Conservation (phyloP, 208 protist genomes). For the Acanthamoeba rhysodes region DNA sequence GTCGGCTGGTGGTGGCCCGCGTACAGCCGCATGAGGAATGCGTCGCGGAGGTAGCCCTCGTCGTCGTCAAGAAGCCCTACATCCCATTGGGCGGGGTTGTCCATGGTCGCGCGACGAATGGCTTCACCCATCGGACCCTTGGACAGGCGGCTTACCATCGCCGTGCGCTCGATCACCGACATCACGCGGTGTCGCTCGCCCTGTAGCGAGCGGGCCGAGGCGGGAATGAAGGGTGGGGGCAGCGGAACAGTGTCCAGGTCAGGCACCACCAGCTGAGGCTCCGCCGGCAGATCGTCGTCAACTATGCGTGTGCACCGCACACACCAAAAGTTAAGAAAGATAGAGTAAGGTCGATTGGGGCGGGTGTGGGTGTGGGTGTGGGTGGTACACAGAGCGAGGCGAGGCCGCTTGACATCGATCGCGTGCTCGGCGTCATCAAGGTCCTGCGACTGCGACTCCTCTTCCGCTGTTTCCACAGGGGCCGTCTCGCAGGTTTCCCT, state of each 20-base stretch:
- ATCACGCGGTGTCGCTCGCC: neutral
- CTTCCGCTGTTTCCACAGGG: neutral
- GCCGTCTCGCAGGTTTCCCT: neutral
- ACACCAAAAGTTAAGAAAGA: neutral
- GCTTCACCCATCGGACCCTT: neutral
- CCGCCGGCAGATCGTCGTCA: neutral
- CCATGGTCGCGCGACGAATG: neutral
- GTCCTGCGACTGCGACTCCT: neutral
- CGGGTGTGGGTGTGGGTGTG: neutral
- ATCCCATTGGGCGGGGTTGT: neutral
- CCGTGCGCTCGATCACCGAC: neutral
- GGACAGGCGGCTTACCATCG: neutral
- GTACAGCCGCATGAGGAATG: neutral
- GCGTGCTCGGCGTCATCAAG: neutral
- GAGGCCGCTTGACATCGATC: slow-evolving; percentile 27
- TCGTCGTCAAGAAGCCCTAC: neutral
- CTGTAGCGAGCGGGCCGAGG: neutral
- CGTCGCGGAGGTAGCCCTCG: neutral
- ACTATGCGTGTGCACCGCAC: neutral
- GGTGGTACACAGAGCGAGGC: neutral
- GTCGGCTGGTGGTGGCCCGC: neutral
- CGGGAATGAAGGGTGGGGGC: neutral
- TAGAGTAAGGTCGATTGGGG: neutral
- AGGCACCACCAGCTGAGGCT: neutral
- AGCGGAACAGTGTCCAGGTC: neutral